Base-by-base conservation (phyloP, 441 rosid species). In the Pelargonium australe region DNA sequence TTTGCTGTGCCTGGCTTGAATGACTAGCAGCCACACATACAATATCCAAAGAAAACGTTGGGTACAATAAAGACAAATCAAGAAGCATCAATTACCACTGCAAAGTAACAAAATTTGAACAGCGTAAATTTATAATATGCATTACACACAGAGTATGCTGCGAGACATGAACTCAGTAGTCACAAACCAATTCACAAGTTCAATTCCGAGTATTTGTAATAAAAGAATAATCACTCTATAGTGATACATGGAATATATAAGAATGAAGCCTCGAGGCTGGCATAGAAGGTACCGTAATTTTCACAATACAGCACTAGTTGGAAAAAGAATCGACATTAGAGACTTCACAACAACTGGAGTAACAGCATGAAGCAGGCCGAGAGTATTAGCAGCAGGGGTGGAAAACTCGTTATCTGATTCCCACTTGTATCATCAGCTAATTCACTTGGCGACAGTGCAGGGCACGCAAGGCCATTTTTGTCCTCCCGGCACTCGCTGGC, bases 401-500 rank as follows among this genome's bases (percentile, higher is more conserved):
- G 66, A 77, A 40, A 14, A 43, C 62, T 12, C 41, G 47, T 53
- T 17, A 64, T 67, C 60, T 17, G 79, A 68, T 78, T 58, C 9
- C 67, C 71, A 60, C 68, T 82, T 11, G 64, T 66, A 73, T 68
- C 41, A 0, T 68, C 80, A 10, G 76, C 67, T 64, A 11, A 7
- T 3, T 84, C 65, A 47, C 87, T 89, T 9, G 86, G n/a, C 3
- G 4, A 0, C 5, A n/a, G 16, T 12, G 82, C 75, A 40, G 87
- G 79, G 76, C 95, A 92, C 41, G 34, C 80, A 43, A 92, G 92
- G 47, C 98, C 98, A 41, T 11, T 12, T 67, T 77, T 88, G 17
- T 80, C 86, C 25, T 85, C 92, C 41, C 66, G 78, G 78, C 96
- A 90, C 72, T 90, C 85, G 1, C 78, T 85, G 12, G 96, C 85